Base-by-base conservation (phyloP, 2,329 filamentous ascomycete genomes). In the Ophiostoma ips region DNA sequence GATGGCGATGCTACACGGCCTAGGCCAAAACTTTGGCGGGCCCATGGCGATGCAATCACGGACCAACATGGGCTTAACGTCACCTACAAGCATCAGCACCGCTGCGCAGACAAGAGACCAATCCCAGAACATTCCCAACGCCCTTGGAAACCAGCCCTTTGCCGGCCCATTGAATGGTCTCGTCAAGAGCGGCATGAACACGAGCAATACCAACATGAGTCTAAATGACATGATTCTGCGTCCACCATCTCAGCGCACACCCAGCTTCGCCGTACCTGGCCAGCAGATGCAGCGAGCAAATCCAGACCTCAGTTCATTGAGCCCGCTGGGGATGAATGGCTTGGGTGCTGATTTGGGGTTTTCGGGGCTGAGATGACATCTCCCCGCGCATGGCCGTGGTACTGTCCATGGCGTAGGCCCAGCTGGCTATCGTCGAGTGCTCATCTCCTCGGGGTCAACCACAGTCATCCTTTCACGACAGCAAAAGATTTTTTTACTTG, bases 211-310 rank as follows among this genome's bases (percentile, higher is more conserved):
- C 54, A 47, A 59, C 56, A 60, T 61, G 55, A 60, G 30, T 28
- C 51, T 46, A 7, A 40, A 16, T n/a, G 10, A 35, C 55, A 47
- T 60, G 11, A 2, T 52, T 5, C 19, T 28, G 24, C 24, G 24
- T 28, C 24, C 24, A 28, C 24, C 4, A 5, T 28, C 24, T 28
- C 24, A 28, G 24, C 24, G 24, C 4, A 8, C 24, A 8, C 66
- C 64, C 34, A 70, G 66, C 47, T 71, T 67, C 38, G 62, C 64
- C 34, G 62, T 70, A 47, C 56, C 62, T 16, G 58, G 61, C 5
- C 65, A 64, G 21, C 65, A 66, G 16, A 61, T 71, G 2, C 72
- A 73, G 51, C 63, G 71, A 36, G 64, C 66, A 11, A 68, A 66
- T 48, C 63, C 68, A 0, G 70, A 72, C 38, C 63, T 63, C 21